These are phyloP conservation scores for Spathaspora boniae DNA, from an alignment of 805 yeast species.

Conservation along the genomic window DNA sequence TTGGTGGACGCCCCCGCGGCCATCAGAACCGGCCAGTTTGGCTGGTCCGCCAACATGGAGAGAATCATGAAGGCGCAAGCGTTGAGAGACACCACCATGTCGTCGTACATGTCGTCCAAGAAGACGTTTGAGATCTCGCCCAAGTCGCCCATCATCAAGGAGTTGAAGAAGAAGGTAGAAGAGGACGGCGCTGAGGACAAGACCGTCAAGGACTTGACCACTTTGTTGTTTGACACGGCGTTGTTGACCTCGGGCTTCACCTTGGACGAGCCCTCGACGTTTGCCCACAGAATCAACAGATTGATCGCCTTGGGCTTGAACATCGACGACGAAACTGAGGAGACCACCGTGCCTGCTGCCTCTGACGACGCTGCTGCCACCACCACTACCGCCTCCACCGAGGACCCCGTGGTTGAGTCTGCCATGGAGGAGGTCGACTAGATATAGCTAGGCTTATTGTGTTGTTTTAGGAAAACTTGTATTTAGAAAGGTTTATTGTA, in stretches of 20 bases:
- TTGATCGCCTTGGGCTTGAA: conserved; percentile 96
- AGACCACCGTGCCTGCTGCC: conserved; percentile 35
- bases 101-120: conserved; percentile 99
- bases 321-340: conserved; percentile 85
- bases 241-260: conserved; percentile 98
- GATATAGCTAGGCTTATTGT: no score
- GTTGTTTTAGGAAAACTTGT: no score
- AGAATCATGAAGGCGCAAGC: conserved; percentile 99
- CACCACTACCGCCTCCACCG: conserved; percentile 44
- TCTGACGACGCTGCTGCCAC: conserved; percentile 49
- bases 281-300: conserved; percentile 97
- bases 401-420: conserved; percentile 78
- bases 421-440: conserved; percentile 99
- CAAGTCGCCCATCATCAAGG: conserved; percentile 90
- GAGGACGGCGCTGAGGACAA: conserved; percentile 97
- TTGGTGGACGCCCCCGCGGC: conserved; percentile 99
- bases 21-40: conserved; percentile 99
- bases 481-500: no score
- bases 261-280: conserved; percentile 96
- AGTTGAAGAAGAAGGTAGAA: conserved; percentile 94
- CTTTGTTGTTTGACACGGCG: conserved; percentile 95
- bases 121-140: conserved; percentile 99
- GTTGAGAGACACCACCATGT: conserved; percentile 96
- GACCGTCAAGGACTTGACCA: conserved; percentile 96
- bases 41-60: conserved; percentile 99